Evolutionary conservation across 2,329 filamentous ascomycete genomes (phyloP).

Genomic region (Escovopsis weberi): DNA sequence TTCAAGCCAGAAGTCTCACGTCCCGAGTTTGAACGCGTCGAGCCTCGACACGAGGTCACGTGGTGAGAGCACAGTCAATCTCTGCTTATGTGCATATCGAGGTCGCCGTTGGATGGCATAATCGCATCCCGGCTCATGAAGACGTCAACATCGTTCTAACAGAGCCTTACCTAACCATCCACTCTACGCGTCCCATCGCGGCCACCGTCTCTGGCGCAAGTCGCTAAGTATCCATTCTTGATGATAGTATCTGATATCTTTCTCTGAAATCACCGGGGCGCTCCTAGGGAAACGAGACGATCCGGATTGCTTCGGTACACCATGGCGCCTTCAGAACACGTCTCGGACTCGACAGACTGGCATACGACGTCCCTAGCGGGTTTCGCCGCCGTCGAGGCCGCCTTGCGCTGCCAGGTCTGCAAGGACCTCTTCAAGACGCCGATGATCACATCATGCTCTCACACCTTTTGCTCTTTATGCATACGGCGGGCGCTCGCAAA

Average conservation of each 20-base stretch:
- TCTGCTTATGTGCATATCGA: no score
- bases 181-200: slow-evolving; percentile 5
- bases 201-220: not conserved
- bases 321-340: slow-evolving; percentile 14
- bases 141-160: no score
- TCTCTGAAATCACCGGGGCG: no score
- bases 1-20: no score
- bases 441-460: slow-evolving; percentile 86
- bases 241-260: no score
- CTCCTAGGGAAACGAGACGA: no score
- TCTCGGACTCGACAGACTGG: slow-evolving; percentile 80
- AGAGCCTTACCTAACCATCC: not conserved
- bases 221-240: no score
- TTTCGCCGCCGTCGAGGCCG: slow-evolving; percentile 61
- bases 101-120: no score
- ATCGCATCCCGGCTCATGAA: no score
- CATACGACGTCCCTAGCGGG: slow-evolving; percentile 51
- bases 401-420: slow-evolving; percentile 89
- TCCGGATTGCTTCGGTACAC: not conserved
- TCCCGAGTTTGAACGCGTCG: no score
- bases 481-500: slow-evolving; percentile 73
- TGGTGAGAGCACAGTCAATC: no score
- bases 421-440: slow-evolving; percentile 94
- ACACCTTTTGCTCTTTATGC: slow-evolving; percentile 94
- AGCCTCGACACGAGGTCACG: no score